Base-by-base conservation (phyloP, 1,284 basidiomycete species). In the Golubevia pallescens region DNA sequence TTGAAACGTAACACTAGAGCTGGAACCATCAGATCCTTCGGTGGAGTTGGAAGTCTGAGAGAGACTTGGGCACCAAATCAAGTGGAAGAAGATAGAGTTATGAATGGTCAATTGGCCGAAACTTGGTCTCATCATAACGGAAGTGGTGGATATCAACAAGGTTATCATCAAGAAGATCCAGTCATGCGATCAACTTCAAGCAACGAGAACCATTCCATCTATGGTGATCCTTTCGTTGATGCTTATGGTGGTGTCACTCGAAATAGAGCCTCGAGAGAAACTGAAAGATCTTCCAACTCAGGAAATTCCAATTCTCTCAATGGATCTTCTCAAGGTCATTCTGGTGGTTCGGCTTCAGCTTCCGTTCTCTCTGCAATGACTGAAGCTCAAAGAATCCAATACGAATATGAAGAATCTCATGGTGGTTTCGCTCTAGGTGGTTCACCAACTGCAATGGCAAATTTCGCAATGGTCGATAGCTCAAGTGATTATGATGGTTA, bases 61-160 rank as follows among this genome's bases (percentile, higher is more conserved):
- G 77, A 80, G 67, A 80, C 71, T 20, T 80, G 77, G 77, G 68
- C 69, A 13, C 77, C 75, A 3, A 73, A 66, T 32, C 62, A 64
- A 3, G 21, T 68, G 16, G 75, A 77, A 24, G 70, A 70, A 67
- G 65, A 62, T 56, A 53, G 65, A 19, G 65, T 61, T 6, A 52
- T 67, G 16, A 60, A 67, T 34, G 67, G 67, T 21, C 59, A 60
- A 54, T 52, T 63, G 34, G 56, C 34, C 16, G 63, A 69, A 48
- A 69, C 68, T 10, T 69, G 68, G 68, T 65, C 62, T 21, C 48
- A 55, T 42, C 42, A 32, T 32, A 52, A 62, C 42, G 61, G 55
- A 77, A 51, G 59, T 58, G 3, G 20, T 61, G 48, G 21, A 54
- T 16, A 34, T 42, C 19, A 54, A 21, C 2, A 32, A 20, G n/a